Conservation (phyloP, 169 alveolate species). For the Pseudocohnilembus persalinus region DNA sequence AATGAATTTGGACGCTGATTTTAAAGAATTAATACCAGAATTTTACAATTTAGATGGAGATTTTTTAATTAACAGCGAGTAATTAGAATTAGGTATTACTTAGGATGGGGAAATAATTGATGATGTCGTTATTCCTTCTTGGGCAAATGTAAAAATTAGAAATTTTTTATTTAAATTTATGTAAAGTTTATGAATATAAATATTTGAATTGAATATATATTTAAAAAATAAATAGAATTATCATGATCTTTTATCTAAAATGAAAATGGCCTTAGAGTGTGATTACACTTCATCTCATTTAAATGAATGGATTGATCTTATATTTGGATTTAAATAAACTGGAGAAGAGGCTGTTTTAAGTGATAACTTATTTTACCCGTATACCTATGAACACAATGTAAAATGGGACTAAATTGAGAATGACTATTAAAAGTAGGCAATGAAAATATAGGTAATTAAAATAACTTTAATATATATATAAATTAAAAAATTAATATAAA, state of each 20-base stretch:
- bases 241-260: conserved; percentile 15
- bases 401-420: conserved; percentile 27
- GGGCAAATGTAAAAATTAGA: conserved; percentile 26
- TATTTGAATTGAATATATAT: not conserved
- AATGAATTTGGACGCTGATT: conserved; percentile 81
- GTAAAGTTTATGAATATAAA: too few species aligned
- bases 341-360: conserved; percentile 78
- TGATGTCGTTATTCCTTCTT: conserved; percentile 42
- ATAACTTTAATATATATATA: conserved; percentile 28
- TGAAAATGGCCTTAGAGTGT: conserved; percentile 89
- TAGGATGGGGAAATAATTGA: conserved; percentile 48
- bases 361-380: conserved; percentile 35
- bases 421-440: conserved; percentile 10
- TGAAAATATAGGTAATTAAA: conserved; percentile 28
- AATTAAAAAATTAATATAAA: conserved; percentile 32
- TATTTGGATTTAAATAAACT: conserved; percentile 94
- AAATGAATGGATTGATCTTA: conserved; percentile 96
- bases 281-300: conserved; percentile 90
- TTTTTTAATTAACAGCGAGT: conserved; percentile 83
- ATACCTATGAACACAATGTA: conserved; percentile 37
- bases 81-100: conserved; percentile 47
- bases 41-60: conserved; percentile 87
- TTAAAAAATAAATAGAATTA: not conserved
- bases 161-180: too few species aligned
- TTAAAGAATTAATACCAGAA: conserved; percentile 94